Evolutionary conservation across 495 filamentous ascomycete genomes (phyloP), one percentile per base, ranked within the genome.

Genomic region (Talaromyces borbonicus): DNA sequence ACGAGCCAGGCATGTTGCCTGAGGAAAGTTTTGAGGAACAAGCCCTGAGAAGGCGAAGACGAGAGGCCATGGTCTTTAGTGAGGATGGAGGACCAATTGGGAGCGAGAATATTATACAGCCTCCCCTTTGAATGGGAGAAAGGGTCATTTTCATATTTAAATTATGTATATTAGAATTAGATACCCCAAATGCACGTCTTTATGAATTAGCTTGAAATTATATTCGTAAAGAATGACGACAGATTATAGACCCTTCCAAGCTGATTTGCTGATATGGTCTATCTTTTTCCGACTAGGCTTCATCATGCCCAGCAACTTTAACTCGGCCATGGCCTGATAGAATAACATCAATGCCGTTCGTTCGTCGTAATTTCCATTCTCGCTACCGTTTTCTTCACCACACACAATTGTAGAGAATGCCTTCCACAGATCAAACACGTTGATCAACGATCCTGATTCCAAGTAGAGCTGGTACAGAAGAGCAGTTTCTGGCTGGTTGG

Each of bases 401-500:
- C 77, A 31, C 8, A 90, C 70, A 7, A 94, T 78, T 4, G 78
- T 79, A 49, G 79, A 74, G 59, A 94, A 97, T 1, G 92, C 87
- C 18, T 83, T 77, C 87, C 87, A 95, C 18, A 98, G 61, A 62
- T 98, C 92, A 33, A 80, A 80, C 5, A 85, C 79, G 58, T 98
- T 98, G 54, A 98, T 80, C 37, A 95, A 62, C 5, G 81, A 74
- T 4, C 90, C 90, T 0, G 89, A 85, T 65, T 97, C 90, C 14
- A 90, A 74, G 60, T 94, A 96, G 22, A 96, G 66, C 48, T 93
- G 87, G 65, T 95, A 98, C 48, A 97, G 54, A 14, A 95, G 83
- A 1, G 88, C 75, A 12, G 83, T 83, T 11, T 85, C 66, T 9
- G 93, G 90, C 52, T 90, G 77, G 6, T 79, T 84, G 6, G 78